phyloP scores from a whole-genome alignment of 1,284 basidiomycete species.

The Tylopilus orsonianus region DNA sequence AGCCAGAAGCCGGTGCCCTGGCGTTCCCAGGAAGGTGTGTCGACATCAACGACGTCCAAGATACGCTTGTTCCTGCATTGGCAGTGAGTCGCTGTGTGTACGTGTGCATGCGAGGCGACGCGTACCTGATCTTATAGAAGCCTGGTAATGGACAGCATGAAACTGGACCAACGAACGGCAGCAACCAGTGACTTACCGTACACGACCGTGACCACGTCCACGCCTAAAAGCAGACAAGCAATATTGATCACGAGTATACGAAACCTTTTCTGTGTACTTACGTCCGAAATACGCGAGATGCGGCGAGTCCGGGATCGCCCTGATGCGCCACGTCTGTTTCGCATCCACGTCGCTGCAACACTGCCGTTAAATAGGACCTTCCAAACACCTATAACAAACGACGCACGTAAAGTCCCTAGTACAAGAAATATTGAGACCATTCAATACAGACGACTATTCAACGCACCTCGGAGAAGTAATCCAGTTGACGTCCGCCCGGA shows the following conservation, averaged over 20 bases:
- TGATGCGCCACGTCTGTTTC: slow-evolving; percentile 74
- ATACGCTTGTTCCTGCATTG: slow-evolving; percentile 57
- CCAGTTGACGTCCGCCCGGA: slow-evolving; percentile 80
- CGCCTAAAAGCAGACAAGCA: slow-evolving; percentile 40
- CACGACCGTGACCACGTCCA: slow-evolving; percentile 72
- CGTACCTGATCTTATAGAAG: slow-evolving; percentile 62
- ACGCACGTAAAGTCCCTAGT: slow-evolving; percentile 70
- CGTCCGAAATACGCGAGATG: slow-evolving; percentile 74
- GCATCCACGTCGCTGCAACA: slow-evolving; percentile 71
- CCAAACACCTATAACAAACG: background rate
- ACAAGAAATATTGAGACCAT: slow-evolving; percentile 8
- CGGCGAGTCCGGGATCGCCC: slow-evolving; percentile 61
- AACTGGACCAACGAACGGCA: background rate
- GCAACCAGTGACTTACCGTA: slow-evolving; percentile 53
- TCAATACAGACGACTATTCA: background rate
- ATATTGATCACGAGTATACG: background rate
- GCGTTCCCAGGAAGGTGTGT: slow-evolving; percentile 78
- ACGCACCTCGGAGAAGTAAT: slow-evolving; percentile 72
- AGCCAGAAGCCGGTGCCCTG: slow-evolving; percentile 84
- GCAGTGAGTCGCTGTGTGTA: background rate
- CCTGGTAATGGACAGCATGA: slow-evolving; percentile 39
- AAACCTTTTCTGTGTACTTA: slow-evolving; percentile 35
- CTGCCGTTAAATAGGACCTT: background rate
- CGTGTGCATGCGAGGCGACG: background rate
- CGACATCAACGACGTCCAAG: slow-evolving; percentile 78